A percentile compares a stretch with the other conserved stretches of the same genome.
These are phyloP conservation scores for Oleoguttula mirabilis DNA, from an alignment of 495 filamentous ascomycete species.

Conservation along the genomic window DNA sequence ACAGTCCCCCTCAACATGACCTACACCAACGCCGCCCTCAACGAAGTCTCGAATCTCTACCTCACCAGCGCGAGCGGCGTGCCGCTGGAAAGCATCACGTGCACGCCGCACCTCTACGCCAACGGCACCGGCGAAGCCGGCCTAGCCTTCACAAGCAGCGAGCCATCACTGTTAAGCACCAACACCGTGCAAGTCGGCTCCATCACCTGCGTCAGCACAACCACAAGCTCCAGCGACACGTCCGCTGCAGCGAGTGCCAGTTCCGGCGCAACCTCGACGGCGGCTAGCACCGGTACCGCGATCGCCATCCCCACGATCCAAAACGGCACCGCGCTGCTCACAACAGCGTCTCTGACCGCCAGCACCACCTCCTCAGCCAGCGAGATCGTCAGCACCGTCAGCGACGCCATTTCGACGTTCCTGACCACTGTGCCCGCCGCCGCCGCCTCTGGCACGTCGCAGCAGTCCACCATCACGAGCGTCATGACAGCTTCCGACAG, in stretches of 20 bases:
- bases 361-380: background rate
- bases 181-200: conserved; percentile 16
- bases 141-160: conserved; percentile 7
- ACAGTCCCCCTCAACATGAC: conserved; percentile 9
- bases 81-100: conserved; percentile 10
- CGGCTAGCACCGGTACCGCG: background rate
- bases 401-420: background rate
- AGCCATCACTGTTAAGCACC: conserved; percentile 9
- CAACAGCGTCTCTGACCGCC: background rate
- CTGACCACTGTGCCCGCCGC: background rate
- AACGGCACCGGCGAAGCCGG: conserved; percentile 13
- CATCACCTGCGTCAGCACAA: conserved; percentile 6
- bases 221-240: background rate
- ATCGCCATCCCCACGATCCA: background rate
- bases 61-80: conserved; percentile 11
- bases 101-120: conserved; percentile 10
- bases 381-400: background rate
- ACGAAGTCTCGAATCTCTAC: conserved; percentile 17
- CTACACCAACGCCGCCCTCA: conserved; percentile 15
- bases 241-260: background rate
- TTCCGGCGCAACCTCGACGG: background rate
- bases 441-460: background rate
- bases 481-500: background rate
- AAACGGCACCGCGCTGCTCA: background rate
- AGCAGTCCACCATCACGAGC: background rate